Evolutionary conservation across 768 basidiomycete species (phyloP).

Genomic region (Hydnomerulius pinastri): DNA sequence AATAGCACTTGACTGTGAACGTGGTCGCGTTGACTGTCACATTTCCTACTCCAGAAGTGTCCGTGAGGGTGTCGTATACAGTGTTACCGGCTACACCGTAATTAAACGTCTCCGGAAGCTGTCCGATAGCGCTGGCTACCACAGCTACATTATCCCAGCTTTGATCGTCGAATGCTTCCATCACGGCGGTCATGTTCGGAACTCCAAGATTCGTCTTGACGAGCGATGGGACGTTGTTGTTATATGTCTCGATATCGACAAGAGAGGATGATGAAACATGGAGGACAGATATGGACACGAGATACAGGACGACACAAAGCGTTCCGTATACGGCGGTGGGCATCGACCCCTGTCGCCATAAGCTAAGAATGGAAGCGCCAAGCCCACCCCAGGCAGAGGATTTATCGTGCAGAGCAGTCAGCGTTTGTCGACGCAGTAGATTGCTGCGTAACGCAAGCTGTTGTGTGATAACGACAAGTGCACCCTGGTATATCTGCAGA

Average conservation of each 20-base stretch:
- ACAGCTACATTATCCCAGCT: neutral
- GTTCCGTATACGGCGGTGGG: slow-evolving; percentile 4
- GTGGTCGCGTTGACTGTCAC: slow-evolving; percentile 15
- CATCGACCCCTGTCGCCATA: slow-evolving; percentile 7
- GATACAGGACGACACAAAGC: slow-evolving; percentile 9
- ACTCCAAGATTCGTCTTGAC: neutral
- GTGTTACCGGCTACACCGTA: slow-evolving; percentile 8
- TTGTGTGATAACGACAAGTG: slow-evolving; percentile 12
- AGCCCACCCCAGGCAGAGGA: slow-evolving; percentile 12
- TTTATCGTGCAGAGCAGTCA: slow-evolving; percentile 12
- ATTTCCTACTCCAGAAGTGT: slow-evolving; percentile 8
- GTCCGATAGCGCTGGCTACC: neutral
- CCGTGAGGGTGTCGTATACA: slow-evolving; percentile 11
- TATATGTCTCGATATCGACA: slow-evolving; percentile 1
- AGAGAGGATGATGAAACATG: slow-evolving; percentile 12
- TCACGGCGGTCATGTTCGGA: neutral
- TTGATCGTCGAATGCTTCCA: neutral
- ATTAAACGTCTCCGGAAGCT: neutral
- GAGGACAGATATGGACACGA: slow-evolving; percentile 6
- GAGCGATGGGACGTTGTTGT: neutral
- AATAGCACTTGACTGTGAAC: slow-evolving; percentile 9
- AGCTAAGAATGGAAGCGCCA: slow-evolving; percentile 6
- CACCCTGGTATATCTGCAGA: neutral
- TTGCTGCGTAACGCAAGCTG: slow-evolving; percentile 7
- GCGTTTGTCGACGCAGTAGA: slow-evolving; percentile 7